Conservation (phyloP, 371 early-diverging fungal species). For the Rhizomucor pusillus region DNA sequence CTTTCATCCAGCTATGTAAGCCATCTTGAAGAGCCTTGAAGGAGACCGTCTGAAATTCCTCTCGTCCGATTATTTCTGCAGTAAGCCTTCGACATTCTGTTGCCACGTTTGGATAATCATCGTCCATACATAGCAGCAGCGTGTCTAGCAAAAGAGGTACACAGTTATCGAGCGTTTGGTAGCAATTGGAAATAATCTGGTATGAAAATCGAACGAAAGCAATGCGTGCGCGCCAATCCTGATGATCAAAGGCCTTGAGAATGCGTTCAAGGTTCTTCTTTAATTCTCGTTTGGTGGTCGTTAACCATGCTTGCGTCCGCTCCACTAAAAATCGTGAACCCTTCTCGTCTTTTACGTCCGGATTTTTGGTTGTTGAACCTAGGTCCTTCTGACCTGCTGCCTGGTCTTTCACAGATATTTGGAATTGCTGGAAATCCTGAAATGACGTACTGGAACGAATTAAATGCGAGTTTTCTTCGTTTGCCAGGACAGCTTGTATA, state of each 20-base stretch:
- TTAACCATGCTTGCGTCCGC: conserved; percentile 26
- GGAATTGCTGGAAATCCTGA: conserved; percentile 16
- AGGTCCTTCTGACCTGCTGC: background rate
- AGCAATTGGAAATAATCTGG: conserved; percentile 30
- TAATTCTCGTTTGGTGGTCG: conserved; percentile 22
- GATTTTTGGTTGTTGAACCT: background rate
- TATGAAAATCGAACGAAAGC: conserved; percentile 45
- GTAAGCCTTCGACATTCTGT: conserved; percentile 17
- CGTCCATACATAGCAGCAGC: conserved; percentile 46
- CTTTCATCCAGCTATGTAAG: conserved; percentile 12
- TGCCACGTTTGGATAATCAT: conserved; percentile 40
- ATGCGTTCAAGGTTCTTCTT: conserved; percentile 22
- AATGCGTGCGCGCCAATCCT: conserved; percentile 41
- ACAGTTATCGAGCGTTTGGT: conserved; percentile 40
- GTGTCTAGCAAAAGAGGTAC: conserved; percentile 38
- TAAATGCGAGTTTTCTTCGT: conserved; percentile 25
- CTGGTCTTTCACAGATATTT: background rate
- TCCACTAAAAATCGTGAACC: background rate
- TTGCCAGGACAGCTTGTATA: conserved; percentile 32
- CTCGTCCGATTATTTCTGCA: conserved; percentile 9
- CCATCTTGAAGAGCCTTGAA: conserved; percentile 43
- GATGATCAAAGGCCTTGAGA: conserved; percentile 30
- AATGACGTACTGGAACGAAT: conserved; percentile 19
- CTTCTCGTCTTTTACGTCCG: no score
- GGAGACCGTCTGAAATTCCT: conserved; percentile 29